Percentiles rank a stretch among this genome's conserved stretches.
These are phyloP conservation scores for Zea luxurians DNA, from an alignment of 176 grass and related monocot genomes.

Conservation along the genomic window DNA sequence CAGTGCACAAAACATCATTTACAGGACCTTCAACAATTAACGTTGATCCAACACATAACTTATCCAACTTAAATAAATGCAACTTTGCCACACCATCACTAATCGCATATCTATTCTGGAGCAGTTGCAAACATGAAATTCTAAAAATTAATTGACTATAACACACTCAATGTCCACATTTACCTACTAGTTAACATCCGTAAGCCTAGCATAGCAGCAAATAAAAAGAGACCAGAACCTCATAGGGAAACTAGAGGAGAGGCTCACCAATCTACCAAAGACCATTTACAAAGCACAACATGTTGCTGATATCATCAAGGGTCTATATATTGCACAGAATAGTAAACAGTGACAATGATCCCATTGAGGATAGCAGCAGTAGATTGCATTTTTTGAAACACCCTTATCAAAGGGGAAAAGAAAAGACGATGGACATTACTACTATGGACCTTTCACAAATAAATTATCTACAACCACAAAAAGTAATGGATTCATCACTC, in stretches of 20 bases:
- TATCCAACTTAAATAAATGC: no score
- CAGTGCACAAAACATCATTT: no score
- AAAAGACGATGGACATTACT: constrained; percentile 18
- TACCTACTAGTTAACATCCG: constrained; percentile 12
- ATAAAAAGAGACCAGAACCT: background rate
- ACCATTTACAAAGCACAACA: constrained; percentile 32
- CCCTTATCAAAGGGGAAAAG: background rate
- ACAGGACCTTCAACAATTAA: no score
- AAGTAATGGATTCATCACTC: background rate
- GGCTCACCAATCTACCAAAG: constrained; percentile 25
- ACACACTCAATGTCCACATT: constrained; percentile 37
- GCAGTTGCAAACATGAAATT: constrained; percentile 14
- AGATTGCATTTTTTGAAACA: constrained; percentile 30
- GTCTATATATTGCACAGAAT: background rate
- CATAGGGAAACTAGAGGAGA: constrained; percentile 5
- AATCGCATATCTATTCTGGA: constrained; percentile 21
- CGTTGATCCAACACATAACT: no score
- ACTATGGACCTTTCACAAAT: constrained; percentile 54
- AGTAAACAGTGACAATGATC: constrained; percentile 33
- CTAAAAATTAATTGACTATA: constrained; percentile 41
- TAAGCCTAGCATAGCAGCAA: background rate
- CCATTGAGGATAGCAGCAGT: constrained; percentile 46
- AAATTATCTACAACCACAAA: constrained; percentile 63
- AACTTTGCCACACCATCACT: no score
- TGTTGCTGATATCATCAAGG: constrained; percentile 56